These are phyloP conservation scores for Phytophthora vignae DNA, from an alignment of 352 stramenopile genomes.

Conservation along the genomic window DNA sequence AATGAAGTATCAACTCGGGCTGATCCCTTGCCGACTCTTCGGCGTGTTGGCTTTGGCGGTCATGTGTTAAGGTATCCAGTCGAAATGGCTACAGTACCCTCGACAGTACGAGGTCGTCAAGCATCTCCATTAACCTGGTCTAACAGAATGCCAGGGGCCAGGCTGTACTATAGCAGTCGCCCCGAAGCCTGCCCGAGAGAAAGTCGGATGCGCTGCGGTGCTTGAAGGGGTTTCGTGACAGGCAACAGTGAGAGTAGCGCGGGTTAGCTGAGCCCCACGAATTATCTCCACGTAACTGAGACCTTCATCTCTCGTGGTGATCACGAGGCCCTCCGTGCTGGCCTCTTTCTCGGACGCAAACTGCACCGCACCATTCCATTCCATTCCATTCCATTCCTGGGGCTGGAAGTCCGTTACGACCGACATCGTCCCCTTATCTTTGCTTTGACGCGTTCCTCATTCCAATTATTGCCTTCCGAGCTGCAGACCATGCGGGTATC, in stretches of 20 bases:
- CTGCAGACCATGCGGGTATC: neutral
- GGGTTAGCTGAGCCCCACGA: constrained; percentile 1
- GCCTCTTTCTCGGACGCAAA: neutral
- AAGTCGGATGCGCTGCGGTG: neutral
- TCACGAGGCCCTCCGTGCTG: neutral
- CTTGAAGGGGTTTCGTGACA: constrained; percentile 1
- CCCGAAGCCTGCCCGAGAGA: neutral
- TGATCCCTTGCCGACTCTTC: neutral
- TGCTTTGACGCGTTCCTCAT: neutral
- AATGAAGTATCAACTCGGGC: neutral
- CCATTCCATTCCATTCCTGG: constrained; percentile 13
- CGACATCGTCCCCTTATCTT: neutral
- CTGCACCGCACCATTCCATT: constrained; percentile 7
- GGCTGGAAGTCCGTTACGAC: constrained; percentile 6
- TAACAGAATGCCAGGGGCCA: neutral
- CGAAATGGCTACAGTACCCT: neutral
- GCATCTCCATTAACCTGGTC: neutral
- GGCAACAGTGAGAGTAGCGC: constrained; percentile 1
- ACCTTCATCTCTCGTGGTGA: neutral
- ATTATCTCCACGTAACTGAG: neutral
- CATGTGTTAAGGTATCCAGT: neutral
- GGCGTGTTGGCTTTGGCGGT: neutral
- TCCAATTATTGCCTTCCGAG: neutral
- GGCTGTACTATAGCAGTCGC: neutral
- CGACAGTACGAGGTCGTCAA: neutral